Percentiles rank a stretch among this genome's conserved stretches.
Conservation (phyloP, 2,329 filamentous ascomycete genomes). For the Teratosphaeria nubilosa region DNA sequence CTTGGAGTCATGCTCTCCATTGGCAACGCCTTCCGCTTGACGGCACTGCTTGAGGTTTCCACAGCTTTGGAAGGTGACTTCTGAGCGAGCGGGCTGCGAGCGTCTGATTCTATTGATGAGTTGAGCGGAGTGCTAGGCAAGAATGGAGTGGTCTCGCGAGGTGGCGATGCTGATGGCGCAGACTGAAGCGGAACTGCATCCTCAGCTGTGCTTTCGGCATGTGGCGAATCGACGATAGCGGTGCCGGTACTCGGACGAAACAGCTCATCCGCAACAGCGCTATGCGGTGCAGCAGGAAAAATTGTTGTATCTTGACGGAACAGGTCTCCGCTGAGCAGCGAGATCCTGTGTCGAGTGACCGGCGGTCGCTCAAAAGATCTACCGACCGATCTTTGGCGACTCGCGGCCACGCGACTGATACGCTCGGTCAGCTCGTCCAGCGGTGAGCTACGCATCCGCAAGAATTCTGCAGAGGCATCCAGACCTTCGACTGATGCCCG, state of each 20-base stretch:
- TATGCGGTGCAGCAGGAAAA: background rate
- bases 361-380: slow-evolving; percentile 13
- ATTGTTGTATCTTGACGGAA: slow-evolving; percentile 8
- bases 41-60: background rate
- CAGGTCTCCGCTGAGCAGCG: slow-evolving; percentile 13
- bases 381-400: slow-evolving; percentile 16
- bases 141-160: background rate
- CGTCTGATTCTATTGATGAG: background rate
- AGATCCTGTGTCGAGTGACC: slow-evolving; percentile 5
- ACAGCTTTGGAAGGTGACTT: background rate
- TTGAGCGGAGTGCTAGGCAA: background rate
- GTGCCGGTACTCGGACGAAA: background rate
- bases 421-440: slow-evolving; percentile 22
- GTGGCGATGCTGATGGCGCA: background rate
- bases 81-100: background rate
- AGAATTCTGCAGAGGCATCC: slow-evolving; percentile 10
- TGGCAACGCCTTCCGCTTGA: slow-evolving; percentile 3
- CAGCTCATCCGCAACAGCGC: background rate
- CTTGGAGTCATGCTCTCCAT: slow-evolving; percentile 3
- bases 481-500: slow-evolving; percentile 2
- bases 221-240: background rate
- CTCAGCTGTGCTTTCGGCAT: background rate
- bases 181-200: background rate
- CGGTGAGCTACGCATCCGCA: slow-evolving; percentile 19
- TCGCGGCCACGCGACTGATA: slow-evolving; percentile 17